phyloP scores from a whole-genome alignment of 2,329 filamentous ascomycete species.

The Neophaeococcomyces aloes region DNA sequence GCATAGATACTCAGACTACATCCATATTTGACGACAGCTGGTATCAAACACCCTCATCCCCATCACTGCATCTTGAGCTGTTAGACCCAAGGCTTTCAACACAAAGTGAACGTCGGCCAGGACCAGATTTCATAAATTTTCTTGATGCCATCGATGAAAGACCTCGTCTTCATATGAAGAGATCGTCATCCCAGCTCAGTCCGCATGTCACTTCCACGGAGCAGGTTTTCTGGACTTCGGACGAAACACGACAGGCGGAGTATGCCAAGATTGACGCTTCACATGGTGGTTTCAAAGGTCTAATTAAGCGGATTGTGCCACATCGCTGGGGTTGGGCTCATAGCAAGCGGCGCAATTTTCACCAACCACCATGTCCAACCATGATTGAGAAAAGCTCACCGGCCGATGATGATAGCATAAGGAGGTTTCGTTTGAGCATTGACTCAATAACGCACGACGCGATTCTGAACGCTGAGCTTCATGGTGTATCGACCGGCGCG shows the following conservation, averaged over 20 bases:
- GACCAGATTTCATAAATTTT: neutral
- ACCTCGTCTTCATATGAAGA: neutral
- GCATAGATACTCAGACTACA: neutral
- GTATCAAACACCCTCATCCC: neutral
- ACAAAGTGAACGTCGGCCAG: neutral
- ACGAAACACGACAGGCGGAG: slow-evolving; percentile 3
- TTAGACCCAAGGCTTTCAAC: neutral
- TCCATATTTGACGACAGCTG: neutral
- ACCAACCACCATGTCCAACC: slow-evolving; percentile 17
- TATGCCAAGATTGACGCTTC: slow-evolving; percentile 9
- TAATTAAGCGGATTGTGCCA: neutral
- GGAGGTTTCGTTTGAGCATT: slow-evolving; percentile 4
- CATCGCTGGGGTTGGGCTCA: neutral
- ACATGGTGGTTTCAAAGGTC: slow-evolving; percentile 3
- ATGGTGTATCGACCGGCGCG: neutral
- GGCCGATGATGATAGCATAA: neutral
- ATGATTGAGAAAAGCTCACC: neutral
- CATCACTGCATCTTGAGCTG: neutral
- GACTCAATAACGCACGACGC: neutral
- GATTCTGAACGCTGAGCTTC: neutral
- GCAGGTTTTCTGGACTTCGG: slow-evolving; percentile 7
- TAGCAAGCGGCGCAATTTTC: slow-evolving; percentile 23
- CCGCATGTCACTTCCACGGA: slow-evolving; percentile 4
- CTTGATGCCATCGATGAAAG: neutral
- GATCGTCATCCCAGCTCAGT: slow-evolving; percentile 3